phyloP scores from a whole-genome alignment of 371 early-diverging fungal species.

The Mucor plumbeus region DNA sequence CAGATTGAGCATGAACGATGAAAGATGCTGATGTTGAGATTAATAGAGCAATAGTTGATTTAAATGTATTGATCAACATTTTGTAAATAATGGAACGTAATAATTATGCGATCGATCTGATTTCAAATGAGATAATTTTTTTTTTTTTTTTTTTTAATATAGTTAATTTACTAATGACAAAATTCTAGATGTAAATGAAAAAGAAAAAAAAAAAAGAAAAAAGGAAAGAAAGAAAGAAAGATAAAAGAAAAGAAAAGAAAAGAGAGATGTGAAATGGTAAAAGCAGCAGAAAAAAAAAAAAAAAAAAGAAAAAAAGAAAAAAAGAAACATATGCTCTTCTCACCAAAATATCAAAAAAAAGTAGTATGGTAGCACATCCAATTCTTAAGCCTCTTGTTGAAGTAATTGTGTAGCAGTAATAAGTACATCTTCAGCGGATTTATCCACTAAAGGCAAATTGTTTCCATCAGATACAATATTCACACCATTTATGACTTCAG shows the following conservation, averaged over 20 bases:
- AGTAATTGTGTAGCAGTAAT: background rate
- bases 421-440: background rate
- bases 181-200: background rate
- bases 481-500: constrained; percentile 40
- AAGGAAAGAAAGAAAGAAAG: background rate
- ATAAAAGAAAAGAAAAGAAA: background rate
- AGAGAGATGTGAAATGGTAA: background rate
- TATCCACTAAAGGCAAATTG: background rate
- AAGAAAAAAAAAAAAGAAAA: constrained; percentile 8
- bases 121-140: too few species aligned
- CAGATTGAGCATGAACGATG: constrained; percentile 13
- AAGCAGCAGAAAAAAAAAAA: background rate
- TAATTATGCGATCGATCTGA: background rate
- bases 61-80: constrained; percentile 20
- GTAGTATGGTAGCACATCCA: background rate
- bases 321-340: constrained; percentile 21
- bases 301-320: constrained; percentile 1
- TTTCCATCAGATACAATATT: constrained; percentile 46
- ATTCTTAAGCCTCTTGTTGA: background rate
- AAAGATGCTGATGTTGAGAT: constrained; percentile 8
- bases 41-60: background rate
- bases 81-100: background rate
- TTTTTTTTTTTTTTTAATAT: too few species aligned
- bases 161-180: background rate
- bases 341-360: background rate